phyloP scores from a whole-genome alignment of 352 stramenopile genomes.

The Globisporangium recalcitrans region DNA sequence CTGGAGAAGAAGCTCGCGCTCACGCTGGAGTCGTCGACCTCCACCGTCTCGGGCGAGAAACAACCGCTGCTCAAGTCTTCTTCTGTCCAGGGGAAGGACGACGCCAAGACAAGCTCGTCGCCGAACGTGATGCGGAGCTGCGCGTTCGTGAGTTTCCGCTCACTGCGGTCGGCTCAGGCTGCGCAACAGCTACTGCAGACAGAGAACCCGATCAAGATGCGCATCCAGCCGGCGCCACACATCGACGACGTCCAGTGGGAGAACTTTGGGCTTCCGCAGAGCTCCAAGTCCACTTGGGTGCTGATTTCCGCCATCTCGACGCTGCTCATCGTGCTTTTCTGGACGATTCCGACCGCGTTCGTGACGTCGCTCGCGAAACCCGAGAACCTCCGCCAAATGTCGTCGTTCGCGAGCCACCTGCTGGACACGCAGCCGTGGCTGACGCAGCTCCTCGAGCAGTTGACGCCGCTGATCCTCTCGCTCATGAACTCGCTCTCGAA shows the following conservation, averaged over 20 bases:
- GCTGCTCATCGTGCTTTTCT: conserved; percentile 65
- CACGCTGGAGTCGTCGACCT: conserved; percentile 11
- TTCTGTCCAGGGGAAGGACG: conserved; percentile 19
- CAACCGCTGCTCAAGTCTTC: conserved; percentile 8
- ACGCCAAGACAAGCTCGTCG: conserved; percentile 23
- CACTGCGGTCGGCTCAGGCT: conserved; percentile 57
- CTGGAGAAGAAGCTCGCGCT: conserved; percentile 11
- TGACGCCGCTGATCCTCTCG: conserved; percentile 55
- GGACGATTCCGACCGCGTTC: conserved; percentile 75
- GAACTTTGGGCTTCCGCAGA: conserved; percentile 66
- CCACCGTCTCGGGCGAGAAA: not conserved
- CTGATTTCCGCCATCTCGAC: conserved; percentile 48
- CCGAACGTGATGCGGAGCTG: conserved; percentile 56
- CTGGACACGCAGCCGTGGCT: conserved; percentile 49
- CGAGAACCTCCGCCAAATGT: conserved; percentile 51
- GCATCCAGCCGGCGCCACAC: conserved; percentile 54
- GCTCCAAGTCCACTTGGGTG: conserved; percentile 57
- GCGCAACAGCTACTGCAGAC: conserved; percentile 72
- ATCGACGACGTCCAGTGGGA: conserved; percentile 70
- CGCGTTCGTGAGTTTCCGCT: conserved; percentile 68
- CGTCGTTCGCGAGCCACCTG: conserved; percentile 35
- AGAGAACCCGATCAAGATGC: conserved; percentile 56
- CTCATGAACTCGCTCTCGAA: conserved; percentile 67
- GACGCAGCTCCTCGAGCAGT: conserved; percentile 50
- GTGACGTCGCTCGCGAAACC: conserved; percentile 69